Base-by-base conservation (phyloP, 1,284 basidiomycete genomes). In the Sanghuangporus baumii region DNA sequence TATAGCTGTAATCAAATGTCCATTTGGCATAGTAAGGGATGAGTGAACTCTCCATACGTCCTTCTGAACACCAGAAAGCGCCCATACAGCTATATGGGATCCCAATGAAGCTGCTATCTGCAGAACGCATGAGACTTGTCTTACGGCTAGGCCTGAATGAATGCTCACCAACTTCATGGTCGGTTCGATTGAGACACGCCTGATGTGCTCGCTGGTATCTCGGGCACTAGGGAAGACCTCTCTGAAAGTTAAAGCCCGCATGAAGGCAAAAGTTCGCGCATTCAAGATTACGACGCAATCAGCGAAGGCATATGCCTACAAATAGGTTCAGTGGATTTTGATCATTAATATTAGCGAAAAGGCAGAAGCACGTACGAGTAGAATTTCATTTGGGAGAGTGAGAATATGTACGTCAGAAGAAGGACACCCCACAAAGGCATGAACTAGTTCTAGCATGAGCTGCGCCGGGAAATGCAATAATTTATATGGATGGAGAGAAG, bases 31-130 rank as follows among this genome's bases (percentile, higher is more conserved):
- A 18, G 80, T 70, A 9, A 94, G 80, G 18, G 89, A 88, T 2
- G 93, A 94, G 71, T 94, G 92, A 3, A 94, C 80, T 48, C 85
- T 81, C 88, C 89, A 93, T 6, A 78, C 76, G 66, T 83, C 79
- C 55, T 79, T 76, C 66, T 82, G 79, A 31, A 80, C 76, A 43
- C 82, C 86, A 37, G 89, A 89, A 56, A 89, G 78, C 34, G 81
- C 81, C 91, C 90, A 93, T 43, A 84, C 83, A 58, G 87, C 89
- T 59, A 93, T 75, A 58, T 82, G 81, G 36, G 78, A 77, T 65
- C 80, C 81, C 70, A 86, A 81, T 63, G 89, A 83, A 55, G 88
- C 88, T 55, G 89, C 82, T 66, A 92, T 83, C 91, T 93, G 57
- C 62, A 11, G 20, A 31, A 14, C 40, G 48, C 38, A 55, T 50